A percentile compares a stretch with the other conserved stretches of the same genome.
phyloP scores from a whole-genome alignment of 75 land plant species.

The Cupressus sempervirens region DNA sequence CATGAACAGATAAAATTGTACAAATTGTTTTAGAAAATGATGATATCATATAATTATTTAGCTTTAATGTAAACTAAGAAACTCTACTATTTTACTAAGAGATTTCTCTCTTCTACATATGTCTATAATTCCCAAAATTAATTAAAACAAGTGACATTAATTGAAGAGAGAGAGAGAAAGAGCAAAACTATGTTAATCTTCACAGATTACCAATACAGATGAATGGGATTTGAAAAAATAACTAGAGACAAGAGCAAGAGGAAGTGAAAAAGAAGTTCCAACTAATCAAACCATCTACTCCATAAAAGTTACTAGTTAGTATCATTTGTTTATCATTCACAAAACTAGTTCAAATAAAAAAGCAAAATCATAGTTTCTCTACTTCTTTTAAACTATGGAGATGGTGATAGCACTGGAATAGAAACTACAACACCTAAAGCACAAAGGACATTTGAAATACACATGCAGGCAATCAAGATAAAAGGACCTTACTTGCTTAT shows the following conservation, averaged over 20 bases:
- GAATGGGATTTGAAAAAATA: no score
- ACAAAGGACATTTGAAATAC: background rate
- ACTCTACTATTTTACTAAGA: background rate
- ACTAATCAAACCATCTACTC: background rate
- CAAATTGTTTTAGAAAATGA: background rate
- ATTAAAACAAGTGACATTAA: background rate
- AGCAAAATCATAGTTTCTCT: background rate
- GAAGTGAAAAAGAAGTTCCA: no score
- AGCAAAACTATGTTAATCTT: no score
- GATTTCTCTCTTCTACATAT: background rate
- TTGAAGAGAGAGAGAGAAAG: background rate
- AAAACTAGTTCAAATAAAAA: background rate
- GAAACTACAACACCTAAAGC: background rate
- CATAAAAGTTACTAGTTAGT: background rate
- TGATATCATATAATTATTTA: background rate
- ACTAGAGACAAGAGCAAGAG: no score
- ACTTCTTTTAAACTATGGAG: background rate
- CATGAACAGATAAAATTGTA: background rate
- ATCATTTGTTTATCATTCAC: background rate
- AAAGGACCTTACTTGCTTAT: conserved; percentile 43
- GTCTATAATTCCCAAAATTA: background rate
- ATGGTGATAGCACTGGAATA: background rate
- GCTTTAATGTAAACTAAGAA: background rate
- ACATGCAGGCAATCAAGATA: background rate
- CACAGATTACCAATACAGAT: no score